Base-by-base conservation (phyloP, 2,329 filamentous ascomycete genomes). In the Aspergillus sp. region DNA sequence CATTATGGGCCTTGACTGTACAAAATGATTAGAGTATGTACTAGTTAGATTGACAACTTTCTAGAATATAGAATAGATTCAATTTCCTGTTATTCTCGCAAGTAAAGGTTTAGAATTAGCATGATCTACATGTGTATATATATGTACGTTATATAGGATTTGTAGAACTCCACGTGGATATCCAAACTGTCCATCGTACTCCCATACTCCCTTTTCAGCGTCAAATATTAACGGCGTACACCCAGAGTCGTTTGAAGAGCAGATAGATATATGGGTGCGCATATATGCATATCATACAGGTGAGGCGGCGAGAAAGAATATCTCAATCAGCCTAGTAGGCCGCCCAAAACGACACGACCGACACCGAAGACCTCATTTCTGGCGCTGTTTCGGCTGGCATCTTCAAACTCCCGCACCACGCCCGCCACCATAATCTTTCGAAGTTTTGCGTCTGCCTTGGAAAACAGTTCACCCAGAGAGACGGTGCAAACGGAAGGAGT, bases 351-450 rank as follows among this genome's bases (percentile, higher is more conserved):
- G 29, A 96, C 85, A 66, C 88, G 93, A 43, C 88, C 87, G 35
- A 98, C 81, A 32, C 86, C 89, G 1, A 83, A 83, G 42, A 97
- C 76, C 70, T 98, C 93, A 8, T 79, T 79, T 69, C 85, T 91
- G 29, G 88, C 80, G 7, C 85, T 83, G 40, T 73, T 75, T 41
- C 91, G 75, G 64, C 86, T 93, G 19, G 81, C 80, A 48, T 96
- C 91, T 65, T 97, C 93, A 65, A 97, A 96, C 62, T 98, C 93
- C 56, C 89, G 83, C 42, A 96, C 84, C 1, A 94, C 81, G 4
- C 86, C 86, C 41, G 88, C 83, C 1, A 98, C 79, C 50, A 98
- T 85, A 43, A 96, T 82, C 71, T 96, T 97, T 51, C 90, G 77
- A 40, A 98, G 78, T 53, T 82, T 83, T 4, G 83, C 79, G 68